Evolutionary conservation across 2,329 filamentous ascomycete genomes (phyloP).

Genomic region (Aschersonia sp.): DNA sequence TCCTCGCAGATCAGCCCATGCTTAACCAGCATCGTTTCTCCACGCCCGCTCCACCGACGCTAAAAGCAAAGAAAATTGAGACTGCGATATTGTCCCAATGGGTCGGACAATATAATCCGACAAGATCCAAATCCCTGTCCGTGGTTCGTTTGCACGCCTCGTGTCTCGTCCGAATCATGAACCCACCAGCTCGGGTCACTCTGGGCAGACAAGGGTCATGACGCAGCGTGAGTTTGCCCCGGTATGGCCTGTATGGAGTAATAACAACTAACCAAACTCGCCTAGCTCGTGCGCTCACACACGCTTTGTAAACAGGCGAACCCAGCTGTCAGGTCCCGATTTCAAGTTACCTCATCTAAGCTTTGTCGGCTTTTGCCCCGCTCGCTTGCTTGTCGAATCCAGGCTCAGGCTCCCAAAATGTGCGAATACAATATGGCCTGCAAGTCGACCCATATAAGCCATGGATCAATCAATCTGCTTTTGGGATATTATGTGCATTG

Average conservation of each 20-base stretch:
- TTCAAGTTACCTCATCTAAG: slow-evolving; percentile 1
- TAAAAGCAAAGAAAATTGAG: background rate
- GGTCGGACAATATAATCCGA: background rate
- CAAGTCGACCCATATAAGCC: background rate
- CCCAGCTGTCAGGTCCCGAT: background rate
- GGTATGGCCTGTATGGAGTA: background rate
- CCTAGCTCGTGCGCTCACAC: background rate
- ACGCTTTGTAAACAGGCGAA: background rate
- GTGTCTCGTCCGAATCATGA: background rate
- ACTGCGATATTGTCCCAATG: background rate
- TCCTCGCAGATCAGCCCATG: slow-evolving; percentile 1
- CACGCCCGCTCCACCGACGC: background rate
- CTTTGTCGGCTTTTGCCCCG: slow-evolving; percentile 3
- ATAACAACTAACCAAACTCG: background rate
- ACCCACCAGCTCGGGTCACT: slow-evolving; percentile 2
- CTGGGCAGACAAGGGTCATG: slow-evolving; percentile 2
- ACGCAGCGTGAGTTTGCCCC: slow-evolving; percentile 1
- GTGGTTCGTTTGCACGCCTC: slow-evolving; percentile 3
- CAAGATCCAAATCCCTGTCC: slow-evolving; percentile 1
- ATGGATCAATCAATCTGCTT: background rate
- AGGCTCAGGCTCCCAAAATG: background rate
- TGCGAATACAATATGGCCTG: background rate
- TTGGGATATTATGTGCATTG: background rate
- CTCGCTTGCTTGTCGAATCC: background rate
- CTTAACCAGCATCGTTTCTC: background rate